A percentile compares a stretch with the other conserved stretches of the same genome.
Evolutionary conservation across 2,329 filamentous ascomycete species (phyloP).

Genomic region (Biscogniauxia sp.): DNA sequence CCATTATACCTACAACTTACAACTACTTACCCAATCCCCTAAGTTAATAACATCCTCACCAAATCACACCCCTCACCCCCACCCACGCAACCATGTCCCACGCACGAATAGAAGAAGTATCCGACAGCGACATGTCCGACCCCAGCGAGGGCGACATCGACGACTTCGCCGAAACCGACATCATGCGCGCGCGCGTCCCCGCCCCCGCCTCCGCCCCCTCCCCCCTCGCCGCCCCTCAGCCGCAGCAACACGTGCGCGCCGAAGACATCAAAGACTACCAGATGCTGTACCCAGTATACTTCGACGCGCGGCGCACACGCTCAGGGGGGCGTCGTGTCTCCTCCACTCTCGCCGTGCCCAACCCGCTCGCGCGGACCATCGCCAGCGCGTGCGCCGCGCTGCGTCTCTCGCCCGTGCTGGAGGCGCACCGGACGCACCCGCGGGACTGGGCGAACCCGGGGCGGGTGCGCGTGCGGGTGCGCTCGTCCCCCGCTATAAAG

Average conservation of each 20-base stretch:
- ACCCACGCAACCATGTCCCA: constrained; percentile 64
- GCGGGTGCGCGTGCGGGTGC: constrained; percentile 77
- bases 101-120: constrained; percentile 89
- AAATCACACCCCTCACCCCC: too few relatives aligned
- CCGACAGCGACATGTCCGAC: constrained; percentile 71
- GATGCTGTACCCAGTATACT: constrained; percentile 94
- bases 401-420: constrained; percentile 72
- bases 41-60: too few relatives aligned
- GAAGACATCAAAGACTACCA: constrained; percentile 71
- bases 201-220: constrained; percentile 31
- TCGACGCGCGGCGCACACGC: constrained; percentile 73
- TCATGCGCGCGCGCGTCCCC: constrained; percentile 46
- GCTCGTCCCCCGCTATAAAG: constrained; percentile 53
- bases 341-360: constrained; percentile 68
- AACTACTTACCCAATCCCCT: too few relatives aligned
- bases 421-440: constrained; percentile 88
- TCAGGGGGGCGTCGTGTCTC: constrained; percentile 80
- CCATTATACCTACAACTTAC: too few relatives aligned
- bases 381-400: constrained; percentile 78
- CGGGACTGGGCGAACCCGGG: constrained; percentile 98
- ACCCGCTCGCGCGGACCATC: constrained; percentile 87
- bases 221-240: constrained; percentile 30
- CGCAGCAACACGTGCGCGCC: constrained; percentile 39
- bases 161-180: constrained; percentile 58
- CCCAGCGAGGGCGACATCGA: constrained; percentile 83